These are phyloP conservation scores for Starmerella vitae DNA, from an alignment of 805 yeast species.

Conservation along the genomic window DNA sequence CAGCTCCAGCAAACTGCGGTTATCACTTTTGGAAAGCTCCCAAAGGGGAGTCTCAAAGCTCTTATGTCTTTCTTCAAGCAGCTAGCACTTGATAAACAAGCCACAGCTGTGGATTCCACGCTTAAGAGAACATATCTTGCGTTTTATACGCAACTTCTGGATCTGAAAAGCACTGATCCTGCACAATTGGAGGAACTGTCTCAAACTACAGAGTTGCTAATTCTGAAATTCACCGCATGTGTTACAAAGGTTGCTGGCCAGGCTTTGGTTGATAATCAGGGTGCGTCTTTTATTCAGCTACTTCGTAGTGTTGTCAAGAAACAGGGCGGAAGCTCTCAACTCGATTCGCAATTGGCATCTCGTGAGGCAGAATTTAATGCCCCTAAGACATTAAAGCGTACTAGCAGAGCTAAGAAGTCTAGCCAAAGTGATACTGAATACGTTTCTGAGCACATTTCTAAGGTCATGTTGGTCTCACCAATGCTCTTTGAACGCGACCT, in stretches of 20 bases:
- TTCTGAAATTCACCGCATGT: constrained; percentile 26
- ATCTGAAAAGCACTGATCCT: constrained; percentile 27
- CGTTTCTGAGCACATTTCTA: constrained; percentile 35
- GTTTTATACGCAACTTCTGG: constrained; percentile 46
- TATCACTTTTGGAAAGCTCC: constrained; percentile 18
- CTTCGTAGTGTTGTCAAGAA: constrained; percentile 19
- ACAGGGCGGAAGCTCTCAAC: constrained; percentile 13
- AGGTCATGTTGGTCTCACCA: constrained; percentile 38
- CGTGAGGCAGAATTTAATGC: constrained; percentile 8
- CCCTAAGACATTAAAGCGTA: not conserved
- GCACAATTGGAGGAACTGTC: constrained; percentile 20
- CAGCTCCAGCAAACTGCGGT: not conserved
- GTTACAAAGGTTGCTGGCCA: constrained; percentile 22
- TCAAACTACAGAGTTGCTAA: constrained; percentile 27
- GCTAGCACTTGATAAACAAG: constrained; percentile 19
- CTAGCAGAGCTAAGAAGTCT: constrained; percentile 1
- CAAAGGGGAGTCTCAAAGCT: constrained; percentile 24
- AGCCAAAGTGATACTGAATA: constrained; percentile 39
- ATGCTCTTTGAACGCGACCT: constrained; percentile 27
- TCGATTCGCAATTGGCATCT: constrained; percentile 22
- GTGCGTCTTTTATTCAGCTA: constrained; percentile 24
- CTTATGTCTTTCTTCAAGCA: constrained; percentile 26
- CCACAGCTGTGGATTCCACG: constrained; percentile 10
- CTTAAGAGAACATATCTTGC: constrained; percentile 35
- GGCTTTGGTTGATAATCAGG: constrained; percentile 19